Evolutionary conservation across 1,284 basidiomycete genomes (phyloP).

Genomic region (Porodaedalea pini): DNA sequence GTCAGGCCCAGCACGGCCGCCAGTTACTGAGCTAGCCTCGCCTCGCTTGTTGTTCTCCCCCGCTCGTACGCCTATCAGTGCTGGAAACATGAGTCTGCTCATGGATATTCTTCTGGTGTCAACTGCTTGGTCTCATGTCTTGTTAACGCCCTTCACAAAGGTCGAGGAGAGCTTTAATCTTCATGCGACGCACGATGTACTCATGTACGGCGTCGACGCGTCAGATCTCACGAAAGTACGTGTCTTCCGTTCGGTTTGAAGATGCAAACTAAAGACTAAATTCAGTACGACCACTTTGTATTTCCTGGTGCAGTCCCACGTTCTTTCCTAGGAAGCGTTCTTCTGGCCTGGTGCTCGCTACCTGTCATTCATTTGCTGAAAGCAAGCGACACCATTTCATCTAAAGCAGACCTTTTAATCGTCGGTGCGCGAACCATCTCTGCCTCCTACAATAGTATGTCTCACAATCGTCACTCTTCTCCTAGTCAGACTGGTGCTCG

Average conservation of each 20-base stretch:
- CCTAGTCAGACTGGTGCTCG: slow-evolving; percentile 75
- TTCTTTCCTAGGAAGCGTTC: slow-evolving; percentile 74
- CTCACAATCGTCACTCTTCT: background rate
- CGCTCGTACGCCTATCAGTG: background rate
- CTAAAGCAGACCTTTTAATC: slow-evolving; percentile 62
- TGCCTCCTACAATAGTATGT: background rate
- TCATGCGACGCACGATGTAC: slow-evolving; percentile 86
- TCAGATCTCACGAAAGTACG: slow-evolving; percentile 49
- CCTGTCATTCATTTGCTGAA: slow-evolving; percentile 44
- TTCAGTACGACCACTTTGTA: slow-evolving; percentile 83
- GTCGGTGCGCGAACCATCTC: slow-evolving; percentile 42
- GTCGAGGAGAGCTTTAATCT: slow-evolving; percentile 97
- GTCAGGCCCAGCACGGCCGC: no score
- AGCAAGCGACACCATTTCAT: slow-evolving; percentile 40
- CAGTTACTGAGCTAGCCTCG: no score
- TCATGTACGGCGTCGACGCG: slow-evolving; percentile 65
- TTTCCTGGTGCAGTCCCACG: slow-evolving; percentile 91
- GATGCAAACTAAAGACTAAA: background rate
- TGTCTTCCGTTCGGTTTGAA: background rate
- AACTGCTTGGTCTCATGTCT: slow-evolving; percentile 62
- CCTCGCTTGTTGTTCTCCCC: no score
- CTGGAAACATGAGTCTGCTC: slow-evolving; percentile 33
- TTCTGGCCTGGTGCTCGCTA: slow-evolving; percentile 52
- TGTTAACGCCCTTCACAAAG: slow-evolving; percentile 86
- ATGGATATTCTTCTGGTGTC: slow-evolving; percentile 57